These are phyloP conservation scores for Myriangium duriaei DNA, from an alignment of 2,329 filamentous ascomycete genomes.

Conservation along the genomic window DNA sequence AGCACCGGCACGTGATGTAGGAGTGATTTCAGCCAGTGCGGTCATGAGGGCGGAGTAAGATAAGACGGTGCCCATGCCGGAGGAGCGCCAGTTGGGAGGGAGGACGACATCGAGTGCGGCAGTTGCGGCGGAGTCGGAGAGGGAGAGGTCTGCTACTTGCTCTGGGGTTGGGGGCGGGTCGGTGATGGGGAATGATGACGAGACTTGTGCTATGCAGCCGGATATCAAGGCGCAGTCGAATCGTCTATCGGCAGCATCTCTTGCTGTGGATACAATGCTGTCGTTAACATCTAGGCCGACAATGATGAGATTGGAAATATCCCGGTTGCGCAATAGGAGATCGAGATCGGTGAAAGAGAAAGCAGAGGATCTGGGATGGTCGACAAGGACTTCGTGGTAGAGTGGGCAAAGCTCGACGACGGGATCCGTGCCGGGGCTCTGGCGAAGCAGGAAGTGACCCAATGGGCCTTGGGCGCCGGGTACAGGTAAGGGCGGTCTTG, in stretches of 20 bases:
- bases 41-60: not conserved
- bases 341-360: slow-evolving; percentile 8
- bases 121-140: not conserved
- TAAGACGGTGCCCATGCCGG: not conserved
- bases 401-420: slow-evolving; percentile 4
- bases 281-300: slow-evolving; percentile 7
- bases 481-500: not conserved
- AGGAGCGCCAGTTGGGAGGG: not conserved
- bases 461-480: slow-evolving; percentile 6
- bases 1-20: not conserved
- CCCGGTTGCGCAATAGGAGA: slow-evolving; percentile 5
- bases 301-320: slow-evolving; percentile 8
- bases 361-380: slow-evolving; percentile 6
- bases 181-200: not conserved
- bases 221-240: slow-evolving; percentile 4
- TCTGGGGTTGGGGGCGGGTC: not conserved
- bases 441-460: slow-evolving; percentile 6
- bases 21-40: not conserved
- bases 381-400: slow-evolving; percentile 7
- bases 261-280: slow-evolving; percentile 3
- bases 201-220: slow-evolving; percentile 3
- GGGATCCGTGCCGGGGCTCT: slow-evolving; percentile 7
- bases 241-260: slow-evolving; percentile 5
- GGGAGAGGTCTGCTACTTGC: not conserved
- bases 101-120: not conserved